phyloP scores from a whole-genome alignment of 495 filamentous ascomycete genomes.

The Parmelia sp. region DNA sequence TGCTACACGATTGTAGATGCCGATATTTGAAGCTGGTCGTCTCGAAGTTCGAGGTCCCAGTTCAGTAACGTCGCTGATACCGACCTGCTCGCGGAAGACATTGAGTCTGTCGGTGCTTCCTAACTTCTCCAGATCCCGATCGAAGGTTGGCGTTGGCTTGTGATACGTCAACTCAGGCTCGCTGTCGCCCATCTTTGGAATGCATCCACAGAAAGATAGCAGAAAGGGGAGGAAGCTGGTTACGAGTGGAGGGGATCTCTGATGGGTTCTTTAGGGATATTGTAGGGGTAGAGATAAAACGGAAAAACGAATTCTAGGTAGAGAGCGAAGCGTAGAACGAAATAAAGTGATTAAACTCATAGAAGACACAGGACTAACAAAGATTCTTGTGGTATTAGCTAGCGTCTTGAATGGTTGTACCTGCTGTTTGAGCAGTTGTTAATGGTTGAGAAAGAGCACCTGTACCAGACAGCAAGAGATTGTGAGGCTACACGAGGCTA shows the following conservation, averaged over 20 bases:
- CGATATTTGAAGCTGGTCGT: conserved; percentile 49
- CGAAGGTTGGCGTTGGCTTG: not conserved
- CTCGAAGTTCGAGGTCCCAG: conserved; percentile 16
- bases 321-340: not conserved
- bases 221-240: not conserved
- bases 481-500: not conserved
- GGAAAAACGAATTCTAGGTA: not conserved
- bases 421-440: not conserved
- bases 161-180: not conserved
- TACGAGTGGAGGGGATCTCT: not conserved
- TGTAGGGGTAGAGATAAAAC: not conserved
- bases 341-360: not conserved
- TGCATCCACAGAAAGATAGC: not conserved
- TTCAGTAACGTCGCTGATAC: conserved; percentile 41
- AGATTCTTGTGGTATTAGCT: not conserved
- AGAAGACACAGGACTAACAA: not conserved
- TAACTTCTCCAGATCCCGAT: conserved; percentile 15
- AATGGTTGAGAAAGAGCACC: not conserved
- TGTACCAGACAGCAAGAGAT: too few species aligned
- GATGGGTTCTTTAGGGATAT: not conserved
- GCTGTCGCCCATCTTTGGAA: not conserved
- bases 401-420: not conserved
- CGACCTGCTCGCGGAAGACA: conserved; percentile 42
- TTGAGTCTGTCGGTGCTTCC: conserved; percentile 33
- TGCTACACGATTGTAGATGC: conserved; percentile 55